Base-by-base conservation (phyloP, 2,329 filamentous ascomycete genomes). In the Trichoderma afroharzianum region DNA sequence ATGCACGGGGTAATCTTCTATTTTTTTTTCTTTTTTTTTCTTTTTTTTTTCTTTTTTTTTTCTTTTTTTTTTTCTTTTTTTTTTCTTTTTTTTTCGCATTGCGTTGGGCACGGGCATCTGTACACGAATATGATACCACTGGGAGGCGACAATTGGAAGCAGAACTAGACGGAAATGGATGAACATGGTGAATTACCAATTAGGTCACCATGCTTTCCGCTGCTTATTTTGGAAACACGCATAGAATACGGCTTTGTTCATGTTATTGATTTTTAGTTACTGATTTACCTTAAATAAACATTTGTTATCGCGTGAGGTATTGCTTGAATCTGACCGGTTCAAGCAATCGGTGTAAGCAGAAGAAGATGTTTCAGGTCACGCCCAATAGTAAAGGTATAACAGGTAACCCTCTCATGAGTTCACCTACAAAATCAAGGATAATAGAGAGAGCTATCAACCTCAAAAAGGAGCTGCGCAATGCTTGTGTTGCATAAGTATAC, bases 71-170 rank as follows among this genome's bases (percentile, higher is more conserved):
- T n/a, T 68, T 30, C 9, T 21, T 4, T 43, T 21, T 7, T 57
- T 0, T 32, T 28, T 14, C 47, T 24, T 43, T 15, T 14, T 26
- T 32, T 24, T 26, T 8, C 6, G 21, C 33, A 12, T 30, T 30
- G 18, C 15, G 33, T 50, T 50, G 33, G 33, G 21, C 57, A 43
- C 24, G 55, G 66, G 66, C 66, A 68, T 68, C 66, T 61, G 70
- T 71, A 71, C 28, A 71, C 70, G 70, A 68, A 28, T 39, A 71
- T 71, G 70, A 71, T 71, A 71, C 70, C 70, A 53, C n/a, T 63
- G 39, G 70, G 57, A 58, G 62, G 62, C 43, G 21, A 33, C 61
- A 71, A 36, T 61, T 58, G 33, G 36, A 53, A 47, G 68, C 58
- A 57, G 47, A 63, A 63, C n/a, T 62, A 63, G 68, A 63, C 59